A percentile compares a stretch with the other conserved stretches of the same genome.
These are phyloP conservation scores for Leptographium wingfieldii DNA, from an alignment of 2,329 filamentous ascomycete species.

Conservation along the genomic window DNA sequence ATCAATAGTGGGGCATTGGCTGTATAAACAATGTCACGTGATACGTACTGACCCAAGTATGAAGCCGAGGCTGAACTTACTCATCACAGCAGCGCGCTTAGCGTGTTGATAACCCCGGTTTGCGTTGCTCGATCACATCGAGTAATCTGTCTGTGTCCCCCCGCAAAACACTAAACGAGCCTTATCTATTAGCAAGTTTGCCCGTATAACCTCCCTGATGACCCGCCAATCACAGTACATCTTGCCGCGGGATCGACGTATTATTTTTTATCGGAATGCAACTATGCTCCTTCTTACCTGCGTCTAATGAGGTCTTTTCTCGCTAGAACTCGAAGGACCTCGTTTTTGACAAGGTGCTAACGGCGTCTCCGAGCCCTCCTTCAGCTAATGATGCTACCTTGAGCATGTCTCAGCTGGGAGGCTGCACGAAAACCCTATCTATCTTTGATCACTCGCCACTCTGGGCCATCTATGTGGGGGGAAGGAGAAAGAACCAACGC, in stretches of 20 bases:
- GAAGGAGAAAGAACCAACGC: not conserved
- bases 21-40: not conserved
- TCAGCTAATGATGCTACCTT: not conserved
- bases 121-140: constrained; percentile 7
- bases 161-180: not conserved
- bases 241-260: not conserved
- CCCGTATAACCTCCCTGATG: no score
- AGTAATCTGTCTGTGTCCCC: not conserved
- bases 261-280: not conserved
- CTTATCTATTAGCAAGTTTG: no score
- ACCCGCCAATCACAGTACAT: not conserved
- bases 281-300: not conserved
- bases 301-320: not conserved
- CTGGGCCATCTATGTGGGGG: not conserved
- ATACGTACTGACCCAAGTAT: no score
- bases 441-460: not conserved
- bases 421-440: not conserved
- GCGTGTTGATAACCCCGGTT: not conserved
- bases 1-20: not conserved
- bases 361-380: not conserved
- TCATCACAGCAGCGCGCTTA: no score
- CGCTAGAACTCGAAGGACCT: not conserved
- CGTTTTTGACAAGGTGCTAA: not conserved
- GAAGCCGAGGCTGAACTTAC: no score
- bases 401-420: not conserved